phyloP scores from a whole-genome alignment of 1,284 basidiomycete species.

The Fomitopsis pinicola region DNA sequence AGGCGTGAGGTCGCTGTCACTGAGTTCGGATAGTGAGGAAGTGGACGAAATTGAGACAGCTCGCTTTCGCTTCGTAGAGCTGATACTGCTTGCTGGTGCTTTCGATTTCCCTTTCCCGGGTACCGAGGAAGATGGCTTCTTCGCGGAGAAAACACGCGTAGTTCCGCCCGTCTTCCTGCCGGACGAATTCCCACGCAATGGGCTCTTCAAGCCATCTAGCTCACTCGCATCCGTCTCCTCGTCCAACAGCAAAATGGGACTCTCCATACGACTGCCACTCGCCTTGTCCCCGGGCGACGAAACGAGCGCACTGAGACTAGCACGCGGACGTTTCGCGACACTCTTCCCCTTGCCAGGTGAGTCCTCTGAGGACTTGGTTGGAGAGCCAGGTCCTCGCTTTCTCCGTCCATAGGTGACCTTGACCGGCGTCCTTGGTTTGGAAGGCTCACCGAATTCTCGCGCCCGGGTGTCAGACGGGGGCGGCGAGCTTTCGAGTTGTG shows the following conservation, averaged over 20 bases:
- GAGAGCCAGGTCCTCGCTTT: constrained; percentile 11
- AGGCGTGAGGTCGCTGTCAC: background rate
- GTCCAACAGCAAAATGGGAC: background rate
- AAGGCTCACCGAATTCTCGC: constrained; percentile 20
- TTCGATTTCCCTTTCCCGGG: background rate
- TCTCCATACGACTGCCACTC: background rate
- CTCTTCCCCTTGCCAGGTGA: background rate
- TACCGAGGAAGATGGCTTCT: background rate
- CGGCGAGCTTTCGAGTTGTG: constrained; percentile 24
- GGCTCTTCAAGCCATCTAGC: background rate
- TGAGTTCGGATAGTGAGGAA: background rate
- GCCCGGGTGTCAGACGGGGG: constrained; percentile 14
- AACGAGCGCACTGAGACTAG: background rate
- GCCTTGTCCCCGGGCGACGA: background rate
- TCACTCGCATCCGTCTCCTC: background rate
- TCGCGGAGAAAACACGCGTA: background rate
- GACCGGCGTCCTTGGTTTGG: constrained; percentile 11
- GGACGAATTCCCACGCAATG: background rate
- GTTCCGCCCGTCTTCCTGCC: background rate
- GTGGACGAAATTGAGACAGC: background rate
- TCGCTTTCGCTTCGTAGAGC: background rate
- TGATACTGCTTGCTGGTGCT: background rate
- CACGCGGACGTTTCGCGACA: background rate
- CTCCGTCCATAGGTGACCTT: constrained; percentile 19
- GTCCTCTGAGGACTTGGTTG: background rate